Base-by-base conservation (phyloP, 2,329 filamentous ascomycete genomes). In the Thielaviopsis punctulata region DNA sequence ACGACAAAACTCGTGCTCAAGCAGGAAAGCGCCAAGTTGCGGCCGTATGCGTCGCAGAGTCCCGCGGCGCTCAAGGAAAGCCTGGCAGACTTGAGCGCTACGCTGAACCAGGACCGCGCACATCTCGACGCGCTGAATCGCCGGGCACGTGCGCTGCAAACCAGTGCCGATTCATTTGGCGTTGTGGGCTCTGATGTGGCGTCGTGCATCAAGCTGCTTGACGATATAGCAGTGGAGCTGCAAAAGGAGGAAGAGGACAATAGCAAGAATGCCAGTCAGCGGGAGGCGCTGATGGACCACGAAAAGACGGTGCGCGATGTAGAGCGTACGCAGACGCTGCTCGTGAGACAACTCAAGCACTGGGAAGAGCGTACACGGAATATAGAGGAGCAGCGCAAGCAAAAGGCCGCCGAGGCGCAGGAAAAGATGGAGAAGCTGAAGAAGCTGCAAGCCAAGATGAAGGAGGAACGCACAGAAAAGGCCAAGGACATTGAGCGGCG, bases 221-320 rank as follows among this genome's bases (percentile, higher is more conserved):
- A 92, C 52, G 90, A 96, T 59, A 85, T 95, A 19, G 75, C 84
- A 2, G 69, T 72, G n/a, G 92, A 96, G 63, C 68, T 98, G 4
- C 71, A 80, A 45, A 93, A 90, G 64, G 90, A 96, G 66, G 90
- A 96, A 45, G 89, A 96, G 54, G 89, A 95, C 65, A 79, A 86
- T 59, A 76, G 80, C 8, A 80, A 84, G 56, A 90, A 89, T 52
- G 75, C 81, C 9, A 80, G 81, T 62, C 90, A 95, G 62, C 76
- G 84, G 52, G 92, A 98, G 59, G 86, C 86, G 1, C 77, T 98
- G 4, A 83, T 85, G 1, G 89, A 95, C 63, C 78, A 87, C 54
- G 84, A 84, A 47, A 93, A 92, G 60, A 93, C 86, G 60, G 88
- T 93, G 18, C 79, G 86, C 56, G 89, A 96, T 64, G 85, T 96